A percentile compares a stretch with the other conserved stretches of the same genome.
Conservation (phyloP, 495 filamentous ascomycete species). For the Astrothelium subdiscretum region DNA sequence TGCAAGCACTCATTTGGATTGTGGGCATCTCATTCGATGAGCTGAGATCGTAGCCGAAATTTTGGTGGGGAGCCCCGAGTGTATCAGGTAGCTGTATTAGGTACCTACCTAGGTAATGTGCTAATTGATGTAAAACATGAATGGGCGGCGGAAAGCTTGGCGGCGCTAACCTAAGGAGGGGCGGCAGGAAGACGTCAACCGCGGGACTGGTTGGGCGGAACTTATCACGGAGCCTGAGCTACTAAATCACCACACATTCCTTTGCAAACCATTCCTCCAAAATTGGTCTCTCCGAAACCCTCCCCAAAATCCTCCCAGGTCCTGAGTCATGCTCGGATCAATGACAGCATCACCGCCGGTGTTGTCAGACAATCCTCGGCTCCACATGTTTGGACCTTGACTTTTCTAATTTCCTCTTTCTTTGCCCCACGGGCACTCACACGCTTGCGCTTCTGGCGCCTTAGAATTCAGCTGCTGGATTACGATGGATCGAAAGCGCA, state of each 20-base stretch:
- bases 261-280: not conserved
- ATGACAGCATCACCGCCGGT: constrained; percentile 18
- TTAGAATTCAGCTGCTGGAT: constrained; percentile 2
- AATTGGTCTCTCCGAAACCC: not conserved
- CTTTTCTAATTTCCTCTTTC: not conserved
- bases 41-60: too few species aligned
- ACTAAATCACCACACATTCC: not conserved
- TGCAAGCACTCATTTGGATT: too few species aligned
- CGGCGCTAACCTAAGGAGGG: too few species aligned
- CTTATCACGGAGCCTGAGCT: not conserved
- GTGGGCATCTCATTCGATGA: too few species aligned
- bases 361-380: constrained; percentile 12
- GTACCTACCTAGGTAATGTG: too few species aligned
- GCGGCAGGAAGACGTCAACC: not conserved
- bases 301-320: not conserved
- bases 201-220: not conserved
- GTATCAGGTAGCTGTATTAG: too few species aligned
- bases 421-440: constrained; percentile 2
- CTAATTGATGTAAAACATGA: too few species aligned
- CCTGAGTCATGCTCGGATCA: constrained; percentile 5
- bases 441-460: constrained; percentile 8
- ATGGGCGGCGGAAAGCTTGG: too few species aligned
- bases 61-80: too few species aligned
- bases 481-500: constrained; percentile 66
- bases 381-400: constrained; percentile 15